phyloP scores from a whole-genome alignment of 495 filamentous ascomycete genomes.

The Xylaria palmicola region DNA sequence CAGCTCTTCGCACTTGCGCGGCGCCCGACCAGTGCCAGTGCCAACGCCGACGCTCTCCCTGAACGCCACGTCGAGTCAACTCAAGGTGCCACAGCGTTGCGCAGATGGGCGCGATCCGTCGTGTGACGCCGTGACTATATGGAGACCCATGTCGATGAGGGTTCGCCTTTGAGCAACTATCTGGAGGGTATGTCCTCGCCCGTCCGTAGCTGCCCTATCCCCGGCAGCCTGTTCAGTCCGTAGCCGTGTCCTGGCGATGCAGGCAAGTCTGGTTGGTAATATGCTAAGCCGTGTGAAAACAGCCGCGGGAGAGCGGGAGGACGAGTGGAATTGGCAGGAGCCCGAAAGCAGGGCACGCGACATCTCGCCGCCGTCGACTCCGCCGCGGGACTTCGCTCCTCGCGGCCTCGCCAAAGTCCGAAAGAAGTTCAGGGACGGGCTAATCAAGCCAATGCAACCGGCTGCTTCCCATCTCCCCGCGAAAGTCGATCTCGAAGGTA shows the following conservation, averaged over 20 bases:
- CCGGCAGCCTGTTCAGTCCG: conserved; percentile 42
- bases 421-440: conserved; percentile 62
- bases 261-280: conserved; percentile 49
- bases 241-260: conserved; percentile 45
- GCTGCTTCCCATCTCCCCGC: conserved; percentile 41
- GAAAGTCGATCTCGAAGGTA: conserved; percentile 19
- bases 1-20: too few relatives aligned
- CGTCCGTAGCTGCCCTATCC: not conserved
- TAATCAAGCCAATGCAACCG: conserved; percentile 62
- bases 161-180: conserved; percentile 89
- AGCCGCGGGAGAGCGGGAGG: conserved; percentile 39
- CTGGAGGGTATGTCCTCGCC: conserved; percentile 69
- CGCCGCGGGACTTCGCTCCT: conserved; percentile 67
- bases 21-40: not conserved
- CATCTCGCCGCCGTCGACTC: conserved; percentile 46
- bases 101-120: conserved; percentile 34
- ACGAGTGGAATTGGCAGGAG: conserved; percentile 38
- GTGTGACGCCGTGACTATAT: conserved; percentile 53
- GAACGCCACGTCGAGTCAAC: conserved; percentile 11
- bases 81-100: conserved; percentile 21
- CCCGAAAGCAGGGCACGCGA: conserved; percentile 44
- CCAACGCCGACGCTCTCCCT: not conserved
- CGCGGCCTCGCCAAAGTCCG: conserved; percentile 66
- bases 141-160: conserved; percentile 89
- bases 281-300: conserved; percentile 28